A percentile compares a stretch with the other conserved stretches of the same genome.
These are phyloP conservation scores for Gracilaria domingensis DNA, from an alignment of 23 red algal species.

Conservation along the genomic window DNA sequence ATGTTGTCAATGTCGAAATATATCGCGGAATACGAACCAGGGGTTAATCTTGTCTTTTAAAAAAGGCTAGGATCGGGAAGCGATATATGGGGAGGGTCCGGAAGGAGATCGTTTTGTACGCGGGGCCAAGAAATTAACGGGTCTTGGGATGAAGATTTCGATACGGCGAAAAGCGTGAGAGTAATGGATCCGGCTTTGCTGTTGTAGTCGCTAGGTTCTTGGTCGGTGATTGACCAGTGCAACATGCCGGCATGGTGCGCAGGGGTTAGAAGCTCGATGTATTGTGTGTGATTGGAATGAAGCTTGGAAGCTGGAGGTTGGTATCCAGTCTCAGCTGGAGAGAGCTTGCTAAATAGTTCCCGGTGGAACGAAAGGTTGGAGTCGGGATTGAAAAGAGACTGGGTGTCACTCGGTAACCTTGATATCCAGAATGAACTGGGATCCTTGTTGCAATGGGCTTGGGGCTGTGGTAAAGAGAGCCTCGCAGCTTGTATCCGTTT, in stretches of 20 bases:
- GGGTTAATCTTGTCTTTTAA: neutral
- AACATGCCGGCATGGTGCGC: slow-evolving; percentile 31
- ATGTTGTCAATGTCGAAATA: slow-evolving; percentile 37
- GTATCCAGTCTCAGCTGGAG: neutral
- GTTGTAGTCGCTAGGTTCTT: neutral
- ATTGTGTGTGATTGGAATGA: neutral
- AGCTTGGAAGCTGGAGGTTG: neutral
- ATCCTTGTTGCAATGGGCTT: neutral
- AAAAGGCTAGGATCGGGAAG: slow-evolving; percentile 37
- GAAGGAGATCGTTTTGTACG: slow-evolving; percentile 19
- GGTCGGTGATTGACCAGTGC: neutral
- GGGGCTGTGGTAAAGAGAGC: neutral
- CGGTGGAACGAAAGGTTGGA: too few relatives aligned
- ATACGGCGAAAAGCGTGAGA: slow-evolving; percentile 7
- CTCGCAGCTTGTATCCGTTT: neutral
- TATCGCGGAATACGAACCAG: neutral
- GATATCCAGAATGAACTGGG: neutral
- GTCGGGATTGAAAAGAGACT: neutral
- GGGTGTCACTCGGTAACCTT: neutral
- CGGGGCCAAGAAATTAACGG: slow-evolving; percentile 28
- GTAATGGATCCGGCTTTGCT: neutral
- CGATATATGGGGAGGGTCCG: neutral
- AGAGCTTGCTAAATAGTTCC: neutral
- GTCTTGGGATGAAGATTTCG: neutral
- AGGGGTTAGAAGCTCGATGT: neutral